phyloP scores from a whole-genome alignment of 257 asterid genomes.

The Echium plantagineum region DNA sequence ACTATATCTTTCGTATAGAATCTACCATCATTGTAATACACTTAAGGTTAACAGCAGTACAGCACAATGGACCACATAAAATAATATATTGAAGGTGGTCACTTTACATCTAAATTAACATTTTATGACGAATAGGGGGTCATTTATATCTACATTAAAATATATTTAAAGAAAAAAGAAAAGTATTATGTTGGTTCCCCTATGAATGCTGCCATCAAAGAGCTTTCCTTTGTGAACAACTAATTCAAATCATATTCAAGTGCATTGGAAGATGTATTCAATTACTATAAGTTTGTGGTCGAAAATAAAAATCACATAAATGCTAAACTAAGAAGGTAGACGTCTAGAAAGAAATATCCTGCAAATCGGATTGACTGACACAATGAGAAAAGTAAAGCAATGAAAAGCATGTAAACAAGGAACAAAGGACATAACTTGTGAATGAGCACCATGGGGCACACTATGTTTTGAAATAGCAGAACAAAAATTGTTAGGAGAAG shows the following conservation, averaged over 20 bases:
- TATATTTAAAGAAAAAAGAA: no score
- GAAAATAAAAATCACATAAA: not conserved
- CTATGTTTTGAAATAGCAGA: not conserved
- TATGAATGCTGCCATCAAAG: not conserved
- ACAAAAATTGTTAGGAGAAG: not conserved
- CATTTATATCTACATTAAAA: no score
- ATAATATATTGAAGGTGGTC: no score
- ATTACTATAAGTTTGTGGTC: not conserved
- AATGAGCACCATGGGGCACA: not conserved
- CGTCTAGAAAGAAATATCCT: not conserved
- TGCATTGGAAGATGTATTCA: not conserved
- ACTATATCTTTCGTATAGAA: no score
- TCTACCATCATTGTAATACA: no score
- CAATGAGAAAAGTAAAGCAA: no score
- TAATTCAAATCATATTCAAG: not conserved
- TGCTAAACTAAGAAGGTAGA: not conserved
- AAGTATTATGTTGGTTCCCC: not conserved
- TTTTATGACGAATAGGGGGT: no score
- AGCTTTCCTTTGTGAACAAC: not conserved
- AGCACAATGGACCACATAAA: no score
- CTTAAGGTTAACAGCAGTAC: no score
- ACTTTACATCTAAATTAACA: no score
- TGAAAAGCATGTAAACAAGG: no score
- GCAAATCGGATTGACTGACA: not conserved
- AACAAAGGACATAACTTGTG: not conserved